Conservation (phyloP, 352 stramenopile species). For the Phytophthora quininea region DNA sequence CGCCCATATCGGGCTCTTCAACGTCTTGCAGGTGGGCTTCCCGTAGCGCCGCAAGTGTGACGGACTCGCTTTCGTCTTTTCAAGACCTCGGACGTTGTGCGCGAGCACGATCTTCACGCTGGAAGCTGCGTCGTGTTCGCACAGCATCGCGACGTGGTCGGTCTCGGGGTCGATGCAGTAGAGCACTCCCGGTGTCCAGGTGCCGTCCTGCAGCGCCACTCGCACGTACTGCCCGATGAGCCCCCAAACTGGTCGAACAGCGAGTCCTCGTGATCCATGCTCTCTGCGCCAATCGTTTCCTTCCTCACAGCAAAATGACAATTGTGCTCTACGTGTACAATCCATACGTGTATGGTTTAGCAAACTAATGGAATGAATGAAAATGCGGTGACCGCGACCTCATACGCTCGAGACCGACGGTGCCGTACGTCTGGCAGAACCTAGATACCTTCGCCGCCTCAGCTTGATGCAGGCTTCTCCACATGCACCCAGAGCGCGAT, state of each 20-base stretch:
- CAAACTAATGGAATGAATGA: slow-evolving; percentile 42
- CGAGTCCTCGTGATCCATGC: slow-evolving; percentile 23
- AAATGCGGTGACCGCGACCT: slow-evolving; percentile 16
- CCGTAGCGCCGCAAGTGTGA: slow-evolving; percentile 23
- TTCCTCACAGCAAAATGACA: not conserved
- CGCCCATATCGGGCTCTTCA: not conserved
- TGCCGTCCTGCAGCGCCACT: slow-evolving; percentile 45
- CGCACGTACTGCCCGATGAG: slow-evolving; percentile 45
- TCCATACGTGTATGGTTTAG: slow-evolving; percentile 36
- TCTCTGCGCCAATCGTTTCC: slow-evolving; percentile 21
- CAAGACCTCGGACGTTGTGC: slow-evolving; percentile 30
- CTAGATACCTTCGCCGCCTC: slow-evolving; percentile 25
- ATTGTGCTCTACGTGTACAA: slow-evolving; percentile 21
- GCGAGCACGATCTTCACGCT: slow-evolving; percentile 44
- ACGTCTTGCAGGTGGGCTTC: slow-evolving; percentile 3
- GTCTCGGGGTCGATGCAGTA: slow-evolving; percentile 66
- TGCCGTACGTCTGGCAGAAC: slow-evolving; percentile 20
- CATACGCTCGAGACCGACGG: slow-evolving; percentile 4
- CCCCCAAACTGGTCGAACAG: slow-evolving; percentile 33
- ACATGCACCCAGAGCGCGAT: slow-evolving; percentile 87
- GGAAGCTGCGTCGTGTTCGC: slow-evolving; percentile 9
- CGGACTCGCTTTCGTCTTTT: slow-evolving; percentile 1
- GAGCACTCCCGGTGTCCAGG: slow-evolving; percentile 45
- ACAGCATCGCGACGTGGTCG: slow-evolving; percentile 54
- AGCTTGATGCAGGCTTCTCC: slow-evolving; percentile 55